Evolutionary conservation across 2,329 filamentous ascomycete species (phyloP).

Genomic region (Colletotrichum tamarilloi): DNA sequence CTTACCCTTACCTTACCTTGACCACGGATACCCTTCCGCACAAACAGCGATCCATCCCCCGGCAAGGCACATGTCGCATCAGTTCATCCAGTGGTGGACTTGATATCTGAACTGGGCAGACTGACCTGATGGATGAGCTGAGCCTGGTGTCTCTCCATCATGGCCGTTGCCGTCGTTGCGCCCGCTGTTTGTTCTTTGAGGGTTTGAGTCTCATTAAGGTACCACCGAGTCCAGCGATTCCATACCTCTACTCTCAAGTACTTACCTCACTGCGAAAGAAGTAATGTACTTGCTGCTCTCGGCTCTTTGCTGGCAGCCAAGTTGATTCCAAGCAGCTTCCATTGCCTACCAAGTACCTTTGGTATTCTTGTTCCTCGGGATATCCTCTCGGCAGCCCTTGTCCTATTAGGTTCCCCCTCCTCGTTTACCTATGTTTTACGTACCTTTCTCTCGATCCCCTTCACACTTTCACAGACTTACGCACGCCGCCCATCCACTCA

Average conservation of each 20-base stretch:
- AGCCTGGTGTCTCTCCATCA: neutral
- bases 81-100: neutral
- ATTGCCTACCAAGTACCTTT: neutral
- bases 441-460: constrained; percentile 16
- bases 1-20: no score
- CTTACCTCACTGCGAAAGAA: neutral
- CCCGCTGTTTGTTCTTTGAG: neutral
- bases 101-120: neutral
- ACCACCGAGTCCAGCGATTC: neutral
- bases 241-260: neutral
- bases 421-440: constrained; percentile 30
- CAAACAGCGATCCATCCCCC: neutral
- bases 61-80: constrained; percentile 4
- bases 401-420: neutral
- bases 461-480: constrained; percentile 9
- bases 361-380: constrained; percentile 21
- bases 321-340: neutral
- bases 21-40: neutral
- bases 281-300: neutral
- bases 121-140: constrained; percentile 4
- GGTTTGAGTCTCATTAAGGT: neutral
- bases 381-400: constrained; percentile 14
- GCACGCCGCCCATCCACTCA: constrained; percentile 27
- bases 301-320: neutral
- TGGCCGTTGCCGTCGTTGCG: neutral